Base-by-base conservation (phyloP, 2,329 filamentous ascomycete species). In the Sclerotinia sclerotiorum region DNA sequence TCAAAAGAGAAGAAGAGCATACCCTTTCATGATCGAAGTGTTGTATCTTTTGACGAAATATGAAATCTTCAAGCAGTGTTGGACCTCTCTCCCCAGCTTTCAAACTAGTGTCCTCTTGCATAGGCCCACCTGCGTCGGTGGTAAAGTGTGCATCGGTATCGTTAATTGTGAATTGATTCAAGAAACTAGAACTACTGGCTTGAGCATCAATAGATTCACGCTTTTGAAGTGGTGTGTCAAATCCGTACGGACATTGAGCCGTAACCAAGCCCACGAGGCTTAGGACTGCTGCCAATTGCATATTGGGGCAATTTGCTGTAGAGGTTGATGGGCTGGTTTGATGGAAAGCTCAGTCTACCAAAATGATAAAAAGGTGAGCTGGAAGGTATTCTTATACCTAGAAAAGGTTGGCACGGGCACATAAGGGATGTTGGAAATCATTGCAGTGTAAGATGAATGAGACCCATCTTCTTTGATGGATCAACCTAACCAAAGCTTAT, bases 1-100 rank as follows among this genome's bases (percentile, higher is more conserved):
- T 44, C 2, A 19, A n/a, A 29, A 60, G 21, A 49, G n/a, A 49
- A 24, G 52, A 75, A 24, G 3, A 1, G 44, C 80, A 75, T 78
- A 90, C 89, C 29, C 89, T 81, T 74, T 92, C 89, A 73, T 91
- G 89, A 68, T 91, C 88, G 73, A 91, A 91, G 66, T 85, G 86
- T 60, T 87, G 86, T 54, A 90, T 89, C 80, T 90, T 92, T 74
- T 92, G 88, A 44, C 89, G 84, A 76, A 90, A 88, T 71, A 90
- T 87, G 63, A 90, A 91, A 76, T 92, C 90, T 74, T 92, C 90
- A 0, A 93, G 80, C 27, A 92, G 79, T 0, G 88, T 89, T 1
- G 90, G 84, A 1, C 90, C 90, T 56, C 89, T 82, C 10, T 84
- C 82, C 2, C 90, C 90, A n/a, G 84, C 88, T 73, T 83, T 88